Percentiles rank a stretch among this genome's conserved stretches.
These are phyloP conservation scores for Liriodendron chinense DNA, from an alignment of 164 flowering plant species.

Conservation along the genomic window DNA sequence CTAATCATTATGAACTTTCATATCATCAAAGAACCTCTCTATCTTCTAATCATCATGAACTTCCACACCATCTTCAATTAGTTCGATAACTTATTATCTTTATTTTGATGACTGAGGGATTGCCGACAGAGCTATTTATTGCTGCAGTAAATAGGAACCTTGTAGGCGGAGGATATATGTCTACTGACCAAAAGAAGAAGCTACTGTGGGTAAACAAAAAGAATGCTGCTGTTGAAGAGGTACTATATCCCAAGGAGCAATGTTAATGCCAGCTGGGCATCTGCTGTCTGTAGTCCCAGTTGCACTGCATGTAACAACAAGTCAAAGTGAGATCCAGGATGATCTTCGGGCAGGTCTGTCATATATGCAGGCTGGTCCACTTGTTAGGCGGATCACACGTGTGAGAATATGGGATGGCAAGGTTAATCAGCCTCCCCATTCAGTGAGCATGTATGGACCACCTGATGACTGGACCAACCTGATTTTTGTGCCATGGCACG, in stretches of 20 bases:
- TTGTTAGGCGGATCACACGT: neutral
- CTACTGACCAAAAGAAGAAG: constrained; percentile 95
- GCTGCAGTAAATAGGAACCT: constrained; percentile 63
- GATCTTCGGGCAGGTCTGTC: too few species aligned
- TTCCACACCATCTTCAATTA: too few species aligned
- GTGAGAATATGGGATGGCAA: neutral
- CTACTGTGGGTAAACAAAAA: constrained; percentile 92
- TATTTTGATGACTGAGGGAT: neutral
- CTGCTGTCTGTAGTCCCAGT: neutral
- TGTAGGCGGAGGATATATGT: constrained; percentile 65
- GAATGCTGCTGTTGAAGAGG: constrained; percentile 72
- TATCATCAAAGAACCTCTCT: too few species aligned
- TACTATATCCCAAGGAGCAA: constrained; percentile 14
- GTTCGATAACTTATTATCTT: neutral
- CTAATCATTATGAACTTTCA: too few species aligned
- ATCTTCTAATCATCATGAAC: too few species aligned
- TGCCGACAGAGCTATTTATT: neutral
- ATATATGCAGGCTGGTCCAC: neutral
- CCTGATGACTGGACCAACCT: neutral
- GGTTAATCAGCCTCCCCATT: neutral
- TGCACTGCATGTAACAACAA: neutral
- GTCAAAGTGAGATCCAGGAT: neutral
- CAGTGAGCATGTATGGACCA: neutral
- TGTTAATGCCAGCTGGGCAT: neutral
- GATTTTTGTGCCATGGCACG: neutral